Evolutionary conservation across 257 asterid species (phyloP).

Genomic region (Gentiana straminea): DNA sequence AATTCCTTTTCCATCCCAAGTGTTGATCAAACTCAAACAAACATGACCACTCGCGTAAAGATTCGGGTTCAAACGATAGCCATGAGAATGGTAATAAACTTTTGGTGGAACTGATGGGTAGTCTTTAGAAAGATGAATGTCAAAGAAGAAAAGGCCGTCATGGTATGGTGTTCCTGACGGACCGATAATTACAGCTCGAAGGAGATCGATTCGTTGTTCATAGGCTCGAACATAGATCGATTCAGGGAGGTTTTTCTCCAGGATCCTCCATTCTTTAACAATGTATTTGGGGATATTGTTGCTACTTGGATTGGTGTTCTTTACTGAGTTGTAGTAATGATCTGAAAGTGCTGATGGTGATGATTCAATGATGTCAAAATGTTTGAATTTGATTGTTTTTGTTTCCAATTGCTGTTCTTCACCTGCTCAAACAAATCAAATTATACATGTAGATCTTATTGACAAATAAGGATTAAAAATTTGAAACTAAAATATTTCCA

Average conservation of each 20-base stretch:
- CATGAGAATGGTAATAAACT: constrained; percentile 39
- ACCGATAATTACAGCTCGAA: constrained; percentile 61
- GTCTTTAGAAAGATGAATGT: constrained; percentile 35
- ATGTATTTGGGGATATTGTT: constrained; percentile 10
- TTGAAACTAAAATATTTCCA: too few species aligned
- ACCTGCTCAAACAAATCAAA: too few species aligned
- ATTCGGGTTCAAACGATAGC: constrained; percentile 45
- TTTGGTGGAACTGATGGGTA: constrained; percentile 44
- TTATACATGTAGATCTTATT: too few species aligned
- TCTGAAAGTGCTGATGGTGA: constrained; percentile 29
- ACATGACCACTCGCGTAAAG: constrained; percentile 30
- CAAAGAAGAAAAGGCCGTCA: constrained; percentile 58
- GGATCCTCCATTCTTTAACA: constrained; percentile 56
- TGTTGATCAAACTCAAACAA: constrained; percentile 50
- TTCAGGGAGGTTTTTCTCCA: constrained; percentile 38
- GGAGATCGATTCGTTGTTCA: constrained; percentile 40
- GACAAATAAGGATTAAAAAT: too few species aligned
- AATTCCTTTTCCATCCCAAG: constrained; percentile 22
- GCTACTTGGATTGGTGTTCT: constrained; percentile 4
- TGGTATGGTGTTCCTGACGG: constrained; percentile 46
- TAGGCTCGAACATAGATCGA: constrained; percentile 43
- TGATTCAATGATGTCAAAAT: constrained; percentile 24
- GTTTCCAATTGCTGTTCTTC: too few species aligned
- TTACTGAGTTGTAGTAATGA: constrained; percentile 19
- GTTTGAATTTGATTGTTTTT: constrained; percentile 15